Conservation (phyloP, 202 grass and related monocot genomes). For the Digitaria exilis region DNA sequence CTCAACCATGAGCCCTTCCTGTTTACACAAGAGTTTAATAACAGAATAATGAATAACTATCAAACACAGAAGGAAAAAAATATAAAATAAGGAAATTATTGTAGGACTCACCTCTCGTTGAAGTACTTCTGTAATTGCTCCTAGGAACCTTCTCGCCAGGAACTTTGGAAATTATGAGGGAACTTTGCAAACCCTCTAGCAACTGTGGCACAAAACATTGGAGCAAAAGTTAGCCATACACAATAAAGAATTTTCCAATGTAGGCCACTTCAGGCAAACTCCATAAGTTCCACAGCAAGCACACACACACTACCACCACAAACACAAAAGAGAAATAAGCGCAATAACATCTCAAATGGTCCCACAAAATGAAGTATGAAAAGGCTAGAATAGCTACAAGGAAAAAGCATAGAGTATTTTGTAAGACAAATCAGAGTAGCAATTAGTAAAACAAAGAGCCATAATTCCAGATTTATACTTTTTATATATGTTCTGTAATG, state of each 20-base stretch:
- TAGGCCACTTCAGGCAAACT: conserved; percentile 1
- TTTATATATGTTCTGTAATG: conserved; percentile 1
- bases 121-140: conserved; percentile 53
- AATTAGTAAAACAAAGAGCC: conserved; percentile 4
- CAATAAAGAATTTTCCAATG: background rate
- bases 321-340: background rate
- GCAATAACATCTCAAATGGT: background rate
- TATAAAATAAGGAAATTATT: background rate
- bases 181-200: conserved; percentile 94
- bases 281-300: background rate
- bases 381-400: background rate
- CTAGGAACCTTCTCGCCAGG: conserved; percentile 68
- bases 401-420: background rate
- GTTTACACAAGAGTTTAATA: conserved; percentile 30
- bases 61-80: conserved; percentile 22
- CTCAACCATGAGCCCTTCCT: conserved; percentile 63
- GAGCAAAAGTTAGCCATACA: conserved; percentile 31
- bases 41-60: background rate
- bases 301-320: background rate
- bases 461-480: conserved; percentile 13
- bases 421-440: background rate
- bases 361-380: background rate
- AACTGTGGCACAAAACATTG: conserved; percentile 53
- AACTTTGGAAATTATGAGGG: conserved; percentile 82
- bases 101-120: conserved; percentile 66